Evolutionary conservation across 2,329 filamentous ascomycete species (phyloP), one percentile per base, ranked within the genome.

Genomic region (Monilinia aucupariae): DNA sequence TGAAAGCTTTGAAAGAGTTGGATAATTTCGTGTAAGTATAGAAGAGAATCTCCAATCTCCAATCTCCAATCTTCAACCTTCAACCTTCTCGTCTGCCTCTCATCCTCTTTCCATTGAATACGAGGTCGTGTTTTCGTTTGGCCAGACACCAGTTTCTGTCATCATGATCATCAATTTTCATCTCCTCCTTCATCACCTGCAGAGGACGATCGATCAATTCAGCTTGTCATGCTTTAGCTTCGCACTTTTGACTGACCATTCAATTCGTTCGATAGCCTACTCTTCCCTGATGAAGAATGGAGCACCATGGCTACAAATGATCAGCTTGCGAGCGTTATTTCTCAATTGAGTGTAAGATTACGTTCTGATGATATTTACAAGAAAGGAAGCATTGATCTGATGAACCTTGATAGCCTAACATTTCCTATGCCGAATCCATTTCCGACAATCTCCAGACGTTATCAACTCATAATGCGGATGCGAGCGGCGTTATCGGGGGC

Each of bases 361-460:
- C n/a, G 70, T 66, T 49, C 20, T 47, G 32, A 61, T 20, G 27
- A 43, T 32, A 6, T 20, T 22, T 2, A 6, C 27, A 30, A 30
- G 3, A 27, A 4, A 37, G 13, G 27, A 25, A 34, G 3, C 7
- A 49, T 17, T 20, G 20, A 37, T 49, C 49, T 62, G 41, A 56
- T 47, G 9, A 10, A 53, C 43, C 9, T 49, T 37, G 34, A 61
- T 58, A 74, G 72, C 66, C 70, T 45, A 71, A 71, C 39, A 67
- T 74, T 34, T 73, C 71, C 12, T 74, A 71, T 56, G 59, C 66
- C 2, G 67, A 72, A 59, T 58, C 61, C 30, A 60, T 84, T 64
- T 77, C 80, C 64, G 76, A 77, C 63, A 89, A 89, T 70, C 82
- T 96, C 59, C 90, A 87, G 51, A 96, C 91, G 0, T 79, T 97